A percentile compares a stretch with the other conserved stretches of the same genome.
Conservation (phyloP, 2,329 filamentous ascomycete genomes). For the Cyclaneusma minus region DNA sequence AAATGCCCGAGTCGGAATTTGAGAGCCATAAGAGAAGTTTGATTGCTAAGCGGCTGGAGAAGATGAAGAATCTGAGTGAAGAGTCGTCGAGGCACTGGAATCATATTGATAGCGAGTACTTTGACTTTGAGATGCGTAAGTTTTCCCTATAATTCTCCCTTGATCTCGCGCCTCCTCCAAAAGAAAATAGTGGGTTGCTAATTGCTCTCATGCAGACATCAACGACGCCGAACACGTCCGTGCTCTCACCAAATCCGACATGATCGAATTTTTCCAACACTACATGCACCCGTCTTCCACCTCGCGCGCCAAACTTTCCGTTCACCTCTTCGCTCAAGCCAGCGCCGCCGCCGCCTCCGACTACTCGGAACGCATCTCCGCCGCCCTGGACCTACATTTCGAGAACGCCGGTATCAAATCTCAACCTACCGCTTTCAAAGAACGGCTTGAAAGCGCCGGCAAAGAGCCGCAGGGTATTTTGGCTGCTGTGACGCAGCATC, state of each 20-base stretch:
- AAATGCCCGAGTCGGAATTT: slow-evolving; percentile 74
- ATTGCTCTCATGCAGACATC: slow-evolving; percentile 8
- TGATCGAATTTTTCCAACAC: slow-evolving; percentile 62
- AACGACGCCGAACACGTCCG: slow-evolving; percentile 64
- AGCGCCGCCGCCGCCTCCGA: slow-evolving; percentile 26
- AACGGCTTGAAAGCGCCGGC: slow-evolving; percentile 5
- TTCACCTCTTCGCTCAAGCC: slow-evolving; percentile 67
- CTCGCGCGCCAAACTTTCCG: slow-evolving; percentile 63
- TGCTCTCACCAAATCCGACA: slow-evolving; percentile 59
- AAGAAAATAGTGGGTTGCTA: not conserved
- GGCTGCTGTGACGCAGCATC: slow-evolving; percentile 1
- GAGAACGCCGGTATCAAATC: not conserved
- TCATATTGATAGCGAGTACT: slow-evolving; percentile 73
- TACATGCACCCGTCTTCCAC: slow-evolving; percentile 63
- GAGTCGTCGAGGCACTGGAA: slow-evolving; percentile 74
- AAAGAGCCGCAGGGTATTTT: slow-evolving; percentile 2
- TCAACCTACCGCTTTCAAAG: not conserved
- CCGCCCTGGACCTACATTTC: slow-evolving; percentile 20
- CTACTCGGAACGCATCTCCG: slow-evolving; percentile 25
- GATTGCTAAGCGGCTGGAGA: slow-evolving; percentile 75
- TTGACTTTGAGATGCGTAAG: slow-evolving; percentile 77
- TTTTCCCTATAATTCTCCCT: slow-evolving; percentile 7
- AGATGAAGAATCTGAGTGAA: slow-evolving; percentile 78
- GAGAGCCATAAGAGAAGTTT: slow-evolving; percentile 83
- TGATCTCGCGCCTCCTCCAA: slow-evolving; percentile 3